phyloP scores from a whole-genome alignment of 257 asterid species.

The Solanum bukasovii region DNA sequence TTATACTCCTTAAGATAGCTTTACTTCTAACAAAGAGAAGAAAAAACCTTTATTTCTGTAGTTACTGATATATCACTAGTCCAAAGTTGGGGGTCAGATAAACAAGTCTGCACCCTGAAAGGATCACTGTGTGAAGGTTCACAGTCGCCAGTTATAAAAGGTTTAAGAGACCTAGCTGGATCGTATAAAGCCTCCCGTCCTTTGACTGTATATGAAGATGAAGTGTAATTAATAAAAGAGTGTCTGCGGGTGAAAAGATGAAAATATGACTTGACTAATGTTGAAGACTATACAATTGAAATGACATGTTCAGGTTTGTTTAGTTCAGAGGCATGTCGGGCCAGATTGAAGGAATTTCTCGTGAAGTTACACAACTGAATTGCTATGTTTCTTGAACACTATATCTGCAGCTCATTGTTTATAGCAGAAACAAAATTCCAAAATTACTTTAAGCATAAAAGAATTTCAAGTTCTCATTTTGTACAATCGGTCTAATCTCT shows the following conservation, averaged over 20 bases:
- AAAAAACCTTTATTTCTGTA: slow-evolving; percentile 41
- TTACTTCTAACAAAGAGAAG: not conserved
- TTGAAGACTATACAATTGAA: not conserved
- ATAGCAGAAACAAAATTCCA: not conserved
- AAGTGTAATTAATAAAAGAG: not conserved
- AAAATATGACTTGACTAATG: not conserved
- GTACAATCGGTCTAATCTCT: not conserved
- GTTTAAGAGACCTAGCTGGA: slow-evolving; percentile 30
- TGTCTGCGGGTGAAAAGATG: not conserved
- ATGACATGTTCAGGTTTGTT: not conserved
- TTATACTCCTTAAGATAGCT: not conserved
- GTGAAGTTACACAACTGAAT: not conserved
- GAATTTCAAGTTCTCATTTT: not conserved
- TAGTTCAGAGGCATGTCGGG: not conserved
- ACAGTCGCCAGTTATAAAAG: slow-evolving; percentile 37
- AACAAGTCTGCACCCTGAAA: slow-evolving; percentile 27
- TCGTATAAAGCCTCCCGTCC: slow-evolving; percentile 34
- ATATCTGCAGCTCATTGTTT: not conserved
- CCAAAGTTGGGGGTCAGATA: slow-evolving; percentile 31
- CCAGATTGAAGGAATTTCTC: not conserved
- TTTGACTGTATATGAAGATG: slow-evolving; percentile 36
- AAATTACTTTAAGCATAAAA: not conserved
- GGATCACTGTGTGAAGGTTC: slow-evolving; percentile 32
- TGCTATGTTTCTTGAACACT: not conserved
- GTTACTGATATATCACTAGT: slow-evolving; percentile 28